Evolutionary conservation across 192 early-diverging fungal genomes (phyloP).

Genomic region (Mortierella hygrophila): DNA sequence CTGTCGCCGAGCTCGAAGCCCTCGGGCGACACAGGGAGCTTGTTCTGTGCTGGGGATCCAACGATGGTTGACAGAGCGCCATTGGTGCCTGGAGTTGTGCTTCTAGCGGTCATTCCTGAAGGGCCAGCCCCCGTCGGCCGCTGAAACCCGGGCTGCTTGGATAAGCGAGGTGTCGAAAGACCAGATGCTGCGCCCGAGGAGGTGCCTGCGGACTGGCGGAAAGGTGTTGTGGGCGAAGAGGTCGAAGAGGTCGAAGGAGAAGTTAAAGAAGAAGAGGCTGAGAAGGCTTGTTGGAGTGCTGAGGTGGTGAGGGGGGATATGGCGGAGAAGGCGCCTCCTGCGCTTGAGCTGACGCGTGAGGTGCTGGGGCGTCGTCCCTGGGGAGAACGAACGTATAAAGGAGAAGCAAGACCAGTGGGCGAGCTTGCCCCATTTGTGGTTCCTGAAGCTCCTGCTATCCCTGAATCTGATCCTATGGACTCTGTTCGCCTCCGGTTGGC

Average conservation of each 20-base stretch:
- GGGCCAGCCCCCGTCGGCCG: conserved; percentile 16
- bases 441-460: background rate
- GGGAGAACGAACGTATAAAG: conserved; percentile 23
- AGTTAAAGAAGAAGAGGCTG: conserved; percentile 28
- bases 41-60: conserved; percentile 17
- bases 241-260: conserved; percentile 23
- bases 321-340: conserved; percentile 12
- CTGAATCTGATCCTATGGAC: conserved; percentile 19
- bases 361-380: conserved; percentile 33
- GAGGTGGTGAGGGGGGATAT: conserved; percentile 27
- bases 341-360: background rate
- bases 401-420: conserved; percentile 13
- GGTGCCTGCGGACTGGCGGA: conserved; percentile 3
- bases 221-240: conserved; percentile 1
- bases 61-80: background rate
- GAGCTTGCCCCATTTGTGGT: background rate
- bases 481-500: conserved; percentile 30
- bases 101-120: background rate
- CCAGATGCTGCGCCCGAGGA: conserved; percentile 11
- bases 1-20: conserved; percentile 62
- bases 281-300: conserved; percentile 1
- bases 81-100: background rate
- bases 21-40: conserved; percentile 44
- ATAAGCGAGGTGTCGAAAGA: background rate
- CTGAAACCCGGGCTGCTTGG: conserved; percentile 31